Evolutionary conservation across 345 rosid species (phyloP).

Genomic region (Brassica nigra): DNA sequence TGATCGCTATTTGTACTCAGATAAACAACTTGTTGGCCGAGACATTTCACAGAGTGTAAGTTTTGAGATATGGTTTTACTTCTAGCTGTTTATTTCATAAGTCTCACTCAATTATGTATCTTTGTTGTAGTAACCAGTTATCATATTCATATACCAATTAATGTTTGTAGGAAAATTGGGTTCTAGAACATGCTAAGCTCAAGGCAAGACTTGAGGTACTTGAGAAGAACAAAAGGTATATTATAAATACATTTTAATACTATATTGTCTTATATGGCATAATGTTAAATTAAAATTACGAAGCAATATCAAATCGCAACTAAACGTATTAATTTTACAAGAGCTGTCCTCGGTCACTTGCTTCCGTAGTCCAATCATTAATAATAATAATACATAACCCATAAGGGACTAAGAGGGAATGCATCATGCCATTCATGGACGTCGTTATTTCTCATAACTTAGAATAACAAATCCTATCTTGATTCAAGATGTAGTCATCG

Average conservation of each 20-base stretch:
- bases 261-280: neutral
- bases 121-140: conserved; percentile 8
- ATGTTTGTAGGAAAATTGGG: conserved; percentile 70
- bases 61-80: neutral
- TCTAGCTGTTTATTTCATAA: neutral
- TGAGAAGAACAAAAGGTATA: conserved; percentile 79
- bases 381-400: neutral
- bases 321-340: neutral
- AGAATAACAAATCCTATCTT: neutral
- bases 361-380: neutral
- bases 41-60: conserved; percentile 52
- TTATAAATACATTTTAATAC: conserved; percentile 1
- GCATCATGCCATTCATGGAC: conserved; percentile 3
- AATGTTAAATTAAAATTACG: neutral
- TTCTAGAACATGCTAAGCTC: conserved; percentile 81
- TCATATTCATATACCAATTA: conserved; percentile 7
- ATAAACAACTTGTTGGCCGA: conserved; percentile 59
- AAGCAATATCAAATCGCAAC: neutral
- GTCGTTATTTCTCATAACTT: conserved; percentile 1
- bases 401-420: neutral
- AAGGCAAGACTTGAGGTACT: conserved; percentile 85
- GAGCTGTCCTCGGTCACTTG: neutral
- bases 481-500: neutral
- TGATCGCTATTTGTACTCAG: conserved; percentile 79
- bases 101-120: neutral